These are phyloP conservation scores for Mallotus nudiflorus DNA, from an alignment of 345 rosid species.

Conservation along the genomic window DNA sequence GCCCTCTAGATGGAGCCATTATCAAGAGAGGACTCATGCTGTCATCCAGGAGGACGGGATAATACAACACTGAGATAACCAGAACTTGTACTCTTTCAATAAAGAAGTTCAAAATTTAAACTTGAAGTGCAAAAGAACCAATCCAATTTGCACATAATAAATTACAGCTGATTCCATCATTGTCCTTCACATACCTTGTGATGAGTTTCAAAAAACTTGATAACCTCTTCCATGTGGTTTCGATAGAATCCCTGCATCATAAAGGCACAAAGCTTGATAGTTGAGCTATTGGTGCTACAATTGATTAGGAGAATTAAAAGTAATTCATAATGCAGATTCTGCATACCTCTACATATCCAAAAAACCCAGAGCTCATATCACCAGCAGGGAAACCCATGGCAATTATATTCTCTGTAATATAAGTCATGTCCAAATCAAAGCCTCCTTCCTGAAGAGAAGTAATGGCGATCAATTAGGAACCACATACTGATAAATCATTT, in stretches of 20 bases:
- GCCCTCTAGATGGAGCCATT: background rate
- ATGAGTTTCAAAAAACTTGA: conserved; percentile 80
- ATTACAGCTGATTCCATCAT: background rate
- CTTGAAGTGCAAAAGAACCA: background rate
- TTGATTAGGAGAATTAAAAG: background rate
- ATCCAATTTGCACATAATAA: no score
- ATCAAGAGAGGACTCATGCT: background rate
- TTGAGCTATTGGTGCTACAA: conserved; percentile 3
- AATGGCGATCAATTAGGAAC: background rate
- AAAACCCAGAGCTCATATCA: conserved; percentile 89
- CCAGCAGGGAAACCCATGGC: conserved; percentile 99
- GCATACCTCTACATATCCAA: conserved; percentile 79
- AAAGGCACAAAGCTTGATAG: conserved; percentile 30
- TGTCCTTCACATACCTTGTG: conserved; percentile 56
- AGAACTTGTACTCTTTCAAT: background rate
- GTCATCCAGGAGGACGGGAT: background rate
- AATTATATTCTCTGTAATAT: conserved; percentile 79
- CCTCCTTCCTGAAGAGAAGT: conserved; percentile 68
- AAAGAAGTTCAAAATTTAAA: background rate
- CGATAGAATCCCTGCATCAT: conserved; percentile 77
- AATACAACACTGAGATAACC: background rate
- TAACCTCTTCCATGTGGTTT: conserved; percentile 95
- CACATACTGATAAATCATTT: background rate
- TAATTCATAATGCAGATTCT: conserved; percentile 12
- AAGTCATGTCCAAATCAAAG: conserved; percentile 83